phyloP scores from a whole-genome alignment of 2,329 filamentous ascomycete genomes.

The Fusarium citri region DNA sequence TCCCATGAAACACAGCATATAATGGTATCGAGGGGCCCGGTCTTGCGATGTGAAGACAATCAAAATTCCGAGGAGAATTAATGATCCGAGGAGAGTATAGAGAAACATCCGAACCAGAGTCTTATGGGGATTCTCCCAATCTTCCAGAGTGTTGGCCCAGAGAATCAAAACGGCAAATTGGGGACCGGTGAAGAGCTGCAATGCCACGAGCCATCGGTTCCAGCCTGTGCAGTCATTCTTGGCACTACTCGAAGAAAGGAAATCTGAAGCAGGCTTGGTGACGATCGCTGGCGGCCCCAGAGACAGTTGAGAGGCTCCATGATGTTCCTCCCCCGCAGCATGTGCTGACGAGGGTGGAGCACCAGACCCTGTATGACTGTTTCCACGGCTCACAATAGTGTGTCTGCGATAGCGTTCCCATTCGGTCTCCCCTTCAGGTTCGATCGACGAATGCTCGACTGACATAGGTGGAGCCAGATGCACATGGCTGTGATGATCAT shows the following conservation, averaged over 20 bases:
- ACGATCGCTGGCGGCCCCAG: conserved; percentile 42
- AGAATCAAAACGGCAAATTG: conserved; percentile 82
- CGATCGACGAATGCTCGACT: conserved; percentile 50
- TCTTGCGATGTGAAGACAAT: conserved; percentile 75
- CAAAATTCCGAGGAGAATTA: conserved; percentile 73
- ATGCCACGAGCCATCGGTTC: conserved; percentile 89
- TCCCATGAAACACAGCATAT: conserved; percentile 85
- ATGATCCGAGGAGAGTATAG: conserved; percentile 75
- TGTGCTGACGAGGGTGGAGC: conserved; percentile 32
- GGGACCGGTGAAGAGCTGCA: conserved; percentile 89
- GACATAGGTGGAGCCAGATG: conserved; percentile 52
- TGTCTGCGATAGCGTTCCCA: conserved; percentile 70
- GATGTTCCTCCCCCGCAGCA: conserved; percentile 40
- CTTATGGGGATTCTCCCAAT: conserved; percentile 63
- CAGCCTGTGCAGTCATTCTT: conserved; percentile 69
- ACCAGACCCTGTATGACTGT: conserved; percentile 38
- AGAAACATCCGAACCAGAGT: conserved; percentile 68
- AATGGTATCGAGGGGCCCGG: conserved; percentile 77
- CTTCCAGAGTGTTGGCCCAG: conserved; percentile 75
- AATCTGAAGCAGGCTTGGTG: conserved; percentile 50
- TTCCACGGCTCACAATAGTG: conserved; percentile 49
- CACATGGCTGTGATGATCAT: conserved; percentile 47
- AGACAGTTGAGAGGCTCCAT: conserved; percentile 30
- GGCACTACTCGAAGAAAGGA: conserved; percentile 49
- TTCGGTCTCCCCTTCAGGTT: conserved; percentile 64